Evolutionary conservation across 2,329 filamentous ascomycete species (phyloP).

Genomic region (Pseudogymnoascus sp.): DNA sequence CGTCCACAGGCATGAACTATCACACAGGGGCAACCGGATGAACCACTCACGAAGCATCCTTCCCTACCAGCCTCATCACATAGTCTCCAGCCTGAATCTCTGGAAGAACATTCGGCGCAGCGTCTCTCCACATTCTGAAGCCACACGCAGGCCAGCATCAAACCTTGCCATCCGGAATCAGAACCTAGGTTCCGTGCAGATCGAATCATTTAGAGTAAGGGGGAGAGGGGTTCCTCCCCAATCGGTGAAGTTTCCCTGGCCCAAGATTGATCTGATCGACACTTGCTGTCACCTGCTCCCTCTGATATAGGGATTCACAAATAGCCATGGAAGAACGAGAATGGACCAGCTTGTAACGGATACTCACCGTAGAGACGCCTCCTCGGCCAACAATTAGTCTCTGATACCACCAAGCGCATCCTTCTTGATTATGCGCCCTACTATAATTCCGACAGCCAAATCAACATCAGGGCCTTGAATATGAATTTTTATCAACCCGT

Average conservation of each 20-base stretch:
- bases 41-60: not conserved
- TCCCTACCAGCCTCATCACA: not conserved
- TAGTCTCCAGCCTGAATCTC: not conserved
- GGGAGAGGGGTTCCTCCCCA: not conserved
- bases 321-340: not conserved
- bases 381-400: not conserved
- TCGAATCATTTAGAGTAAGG: not conserved
- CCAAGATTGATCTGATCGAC: not conserved
- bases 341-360: not conserved
- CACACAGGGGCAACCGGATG: not conserved
- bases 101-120: not conserved
- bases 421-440: not conserved
- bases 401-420: not conserved
- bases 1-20: not conserved
- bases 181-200: not conserved
- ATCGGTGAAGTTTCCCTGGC: not conserved
- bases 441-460: conserved; percentile 1
- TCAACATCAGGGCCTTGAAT: not conserved
- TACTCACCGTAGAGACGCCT: not conserved
- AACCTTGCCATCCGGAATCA: not conserved
- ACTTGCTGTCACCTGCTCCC: not conserved
- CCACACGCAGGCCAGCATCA: not conserved
- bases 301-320: not conserved
- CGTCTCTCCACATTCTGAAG: not conserved
- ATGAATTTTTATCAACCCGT: not conserved